phyloP scores from a whole-genome alignment of 1,139 yeast genomes.

The Eremothecium gossypii region DNA sequence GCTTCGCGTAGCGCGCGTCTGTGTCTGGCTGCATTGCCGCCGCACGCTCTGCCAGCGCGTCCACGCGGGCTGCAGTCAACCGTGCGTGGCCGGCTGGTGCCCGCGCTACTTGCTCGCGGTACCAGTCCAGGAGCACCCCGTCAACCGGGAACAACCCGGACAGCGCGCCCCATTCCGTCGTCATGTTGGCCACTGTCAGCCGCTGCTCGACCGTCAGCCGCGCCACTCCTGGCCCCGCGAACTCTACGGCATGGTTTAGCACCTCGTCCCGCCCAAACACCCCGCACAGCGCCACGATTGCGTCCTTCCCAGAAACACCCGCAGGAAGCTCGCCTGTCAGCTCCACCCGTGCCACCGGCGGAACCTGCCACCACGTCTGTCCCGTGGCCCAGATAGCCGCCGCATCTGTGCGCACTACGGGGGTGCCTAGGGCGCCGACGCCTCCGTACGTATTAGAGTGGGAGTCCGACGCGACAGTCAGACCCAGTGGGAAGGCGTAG shows the following conservation, averaged over 20 bases:
- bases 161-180: slow-evolving; percentile 99
- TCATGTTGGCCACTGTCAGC: slow-evolving; percentile 95
- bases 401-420: slow-evolving; percentile 96
- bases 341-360: slow-evolving; percentile 95
- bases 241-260: slow-evolving; percentile 93
- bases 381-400: slow-evolving; percentile 99
- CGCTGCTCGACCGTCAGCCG: slow-evolving; percentile 80
- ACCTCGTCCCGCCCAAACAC: slow-evolving; percentile 93
- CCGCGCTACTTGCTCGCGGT: slow-evolving; percentile 52
- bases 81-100: slow-evolving; percentile 83
- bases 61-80: slow-evolving; percentile 53
- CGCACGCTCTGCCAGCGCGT: slow-evolving; percentile 16
- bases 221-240: slow-evolving; percentile 76
- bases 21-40: slow-evolving; percentile 42
- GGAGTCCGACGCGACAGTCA: slow-evolving; percentile 95
- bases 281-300: slow-evolving; percentile 93
- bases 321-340: slow-evolving; percentile 69
- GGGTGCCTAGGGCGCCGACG: slow-evolving; percentile 90
- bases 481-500: slow-evolving; percentile 87
- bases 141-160: slow-evolving; percentile 96
- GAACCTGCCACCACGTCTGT: slow-evolving; percentile 99
- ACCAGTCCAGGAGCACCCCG: slow-evolving; percentile 64
- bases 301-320: slow-evolving; percentile 94
- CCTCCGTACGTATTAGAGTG: slow-evolving; percentile 99
- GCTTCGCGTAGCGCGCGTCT: slow-evolving; percentile 82